Conservation (phyloP, 768 basidiomycete species). For the Solioccasus polychromus region DNA sequence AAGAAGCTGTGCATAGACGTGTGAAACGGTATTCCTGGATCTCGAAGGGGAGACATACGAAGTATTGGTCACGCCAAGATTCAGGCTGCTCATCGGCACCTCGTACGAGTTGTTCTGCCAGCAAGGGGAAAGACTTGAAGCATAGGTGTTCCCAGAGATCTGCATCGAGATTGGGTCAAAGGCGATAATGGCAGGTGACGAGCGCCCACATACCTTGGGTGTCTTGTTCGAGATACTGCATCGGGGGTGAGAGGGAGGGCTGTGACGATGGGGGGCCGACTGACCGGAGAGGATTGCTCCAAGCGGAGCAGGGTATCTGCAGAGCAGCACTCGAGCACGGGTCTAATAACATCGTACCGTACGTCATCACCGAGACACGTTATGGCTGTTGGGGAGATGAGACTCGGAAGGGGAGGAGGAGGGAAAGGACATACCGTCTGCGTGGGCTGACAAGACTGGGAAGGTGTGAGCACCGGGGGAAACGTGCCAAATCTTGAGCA, state of each 20-base stretch:
- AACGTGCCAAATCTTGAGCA: constrained; percentile 1
- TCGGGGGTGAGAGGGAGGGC: constrained; percentile 12
- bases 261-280: constrained; percentile 24
- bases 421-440: constrained; percentile 49
- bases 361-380: constrained; percentile 57
- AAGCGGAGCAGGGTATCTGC: constrained; percentile 66
- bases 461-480: constrained; percentile 11
- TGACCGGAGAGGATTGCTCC: constrained; percentile 69
- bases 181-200: background rate
- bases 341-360: constrained; percentile 63
- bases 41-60: constrained; percentile 42
- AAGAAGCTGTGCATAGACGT: constrained; percentile 41
- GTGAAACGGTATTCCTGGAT: constrained; percentile 2
- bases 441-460: constrained; percentile 56
- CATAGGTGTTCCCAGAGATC: constrained; percentile 70
- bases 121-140: constrained; percentile 55
- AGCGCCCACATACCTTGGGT: constrained; percentile 46
- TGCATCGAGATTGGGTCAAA: constrained; percentile 25
- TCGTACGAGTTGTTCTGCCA: constrained; percentile 44
- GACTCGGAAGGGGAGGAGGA: background rate
- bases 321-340: constrained; percentile 71
- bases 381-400: constrained; percentile 46
- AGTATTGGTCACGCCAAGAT: constrained; percentile 69
- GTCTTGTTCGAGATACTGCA: constrained; percentile 51
- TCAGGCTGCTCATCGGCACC: constrained; percentile 44